Conservation (phyloP, 2,329 filamentous ascomycete species). For the Pyrenochaeta sp. region DNA sequence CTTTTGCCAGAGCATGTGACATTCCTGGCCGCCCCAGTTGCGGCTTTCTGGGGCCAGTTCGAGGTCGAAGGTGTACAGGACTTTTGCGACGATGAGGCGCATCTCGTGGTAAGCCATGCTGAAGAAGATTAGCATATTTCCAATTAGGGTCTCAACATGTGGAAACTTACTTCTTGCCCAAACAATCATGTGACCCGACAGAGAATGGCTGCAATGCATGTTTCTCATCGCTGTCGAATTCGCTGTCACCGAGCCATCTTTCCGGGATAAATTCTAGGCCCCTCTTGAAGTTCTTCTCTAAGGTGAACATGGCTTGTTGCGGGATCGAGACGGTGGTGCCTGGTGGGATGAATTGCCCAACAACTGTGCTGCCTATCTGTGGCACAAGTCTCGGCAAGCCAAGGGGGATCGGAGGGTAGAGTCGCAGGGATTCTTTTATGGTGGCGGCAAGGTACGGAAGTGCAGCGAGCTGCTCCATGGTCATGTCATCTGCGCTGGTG, state of each 20-base stretch:
- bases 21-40: slow-evolving; percentile 42
- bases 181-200: slow-evolving; percentile 51
- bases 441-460: slow-evolving; percentile 51
- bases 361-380: slow-evolving; percentile 46
- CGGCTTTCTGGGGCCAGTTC: slow-evolving; percentile 44
- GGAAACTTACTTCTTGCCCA: slow-evolving; percentile 47
- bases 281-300: slow-evolving; percentile 43
- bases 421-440: slow-evolving; percentile 53
- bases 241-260: slow-evolving; percentile 47
- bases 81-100: slow-evolving; percentile 51
- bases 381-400: slow-evolving; percentile 47
- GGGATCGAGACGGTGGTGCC: slow-evolving; percentile 22
- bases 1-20: slow-evolving; percentile 51
- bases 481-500: slow-evolving; percentile 42
- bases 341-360: slow-evolving; percentile 48
- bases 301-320: slow-evolving; percentile 28
- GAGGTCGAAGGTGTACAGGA: slow-evolving; percentile 51
- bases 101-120: slow-evolving; percentile 53
- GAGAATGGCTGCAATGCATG: slow-evolving; percentile 56
- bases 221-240: slow-evolving; percentile 38
- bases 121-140: slow-evolving; percentile 8
- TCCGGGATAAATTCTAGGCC: slow-evolving; percentile 51
- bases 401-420: slow-evolving; percentile 54
- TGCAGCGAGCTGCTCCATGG: slow-evolving; percentile 35
- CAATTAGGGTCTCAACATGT: background rate